Conservation (phyloP, 495 filamentous ascomycete genomes). For the Neurospora sp. region DNA sequence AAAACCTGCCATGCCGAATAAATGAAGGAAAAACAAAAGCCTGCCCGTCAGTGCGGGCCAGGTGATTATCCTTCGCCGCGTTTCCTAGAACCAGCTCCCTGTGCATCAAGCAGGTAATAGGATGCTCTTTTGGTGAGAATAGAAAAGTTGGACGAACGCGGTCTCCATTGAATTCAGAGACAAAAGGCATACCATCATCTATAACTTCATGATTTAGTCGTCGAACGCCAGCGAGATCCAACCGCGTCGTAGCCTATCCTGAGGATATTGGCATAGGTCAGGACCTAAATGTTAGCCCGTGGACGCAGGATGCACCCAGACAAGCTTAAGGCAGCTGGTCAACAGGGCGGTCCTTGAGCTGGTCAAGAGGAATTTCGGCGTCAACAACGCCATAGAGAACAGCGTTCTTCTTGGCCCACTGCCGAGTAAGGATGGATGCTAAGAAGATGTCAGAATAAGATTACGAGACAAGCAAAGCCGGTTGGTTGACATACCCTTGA, state of each 20-base stretch:
- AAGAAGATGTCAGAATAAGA: conserved; percentile 15
- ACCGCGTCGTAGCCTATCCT: conserved; percentile 21
- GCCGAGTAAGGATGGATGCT: conserved; percentile 87
- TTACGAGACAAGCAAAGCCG: background rate
- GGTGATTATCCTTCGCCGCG: conserved; percentile 6
- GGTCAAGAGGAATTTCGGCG: conserved; percentile 29
- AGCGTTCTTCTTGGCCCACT: conserved; percentile 79
- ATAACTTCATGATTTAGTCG: conserved; percentile 15
- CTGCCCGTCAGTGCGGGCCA: conserved; percentile 1
- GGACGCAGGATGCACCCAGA: background rate
- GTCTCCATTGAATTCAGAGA: conserved; percentile 8
- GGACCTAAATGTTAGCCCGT: background rate
- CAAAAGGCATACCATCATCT: conserved; percentile 13
- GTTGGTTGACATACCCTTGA: conserved; percentile 63
- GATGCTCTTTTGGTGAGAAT: conserved; percentile 7
- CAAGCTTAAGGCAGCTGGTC: background rate
- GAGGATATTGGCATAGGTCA: conserved; percentile 5
- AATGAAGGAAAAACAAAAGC: conserved; percentile 3
- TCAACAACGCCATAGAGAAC: conserved; percentile 34
- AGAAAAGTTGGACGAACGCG: background rate
- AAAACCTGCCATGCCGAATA: conserved; percentile 10
- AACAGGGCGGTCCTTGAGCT: conserved; percentile 14
- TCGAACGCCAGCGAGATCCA: conserved; percentile 17
- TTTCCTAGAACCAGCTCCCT: conserved; percentile 2
- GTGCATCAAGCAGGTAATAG: conserved; percentile 4